A percentile compares a stretch with the other conserved stretches of the same genome.
These are phyloP conservation scores for Linnemannia schmuckeri DNA, from an alignment of 192 early-diverging fungal genomes.

Conservation along the genomic window DNA sequence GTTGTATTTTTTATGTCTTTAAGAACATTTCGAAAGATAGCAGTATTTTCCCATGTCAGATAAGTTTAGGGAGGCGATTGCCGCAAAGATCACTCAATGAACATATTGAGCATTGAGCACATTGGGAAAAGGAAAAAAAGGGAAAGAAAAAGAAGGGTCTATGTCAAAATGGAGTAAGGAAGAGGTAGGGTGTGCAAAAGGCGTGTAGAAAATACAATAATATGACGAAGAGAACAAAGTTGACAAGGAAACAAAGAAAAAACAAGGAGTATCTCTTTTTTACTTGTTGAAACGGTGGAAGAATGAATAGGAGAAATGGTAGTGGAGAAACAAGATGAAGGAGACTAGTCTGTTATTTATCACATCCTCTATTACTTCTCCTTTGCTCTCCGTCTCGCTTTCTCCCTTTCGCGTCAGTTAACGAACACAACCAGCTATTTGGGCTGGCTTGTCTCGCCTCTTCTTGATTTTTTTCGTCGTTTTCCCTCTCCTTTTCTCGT, in stretches of 20 bases:
- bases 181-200: background rate
- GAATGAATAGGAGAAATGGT: too few species aligned
- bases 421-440: background rate
- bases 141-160: background rate
- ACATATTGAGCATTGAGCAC: background rate
- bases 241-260: too few species aligned
- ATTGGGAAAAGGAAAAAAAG: background rate
- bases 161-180: background rate
- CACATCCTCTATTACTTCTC: background rate
- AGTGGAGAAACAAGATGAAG: too few species aligned
- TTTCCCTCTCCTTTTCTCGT: background rate
- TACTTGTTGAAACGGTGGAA: too few species aligned
- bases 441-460: background rate
- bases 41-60: background rate
- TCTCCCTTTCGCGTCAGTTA: background rate
- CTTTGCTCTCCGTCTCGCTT: background rate
- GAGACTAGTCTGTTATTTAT: too few species aligned
- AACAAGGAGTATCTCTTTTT: too few species aligned
- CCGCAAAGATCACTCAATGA: background rate
- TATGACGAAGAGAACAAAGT: too few species aligned
- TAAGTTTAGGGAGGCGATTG: background rate
- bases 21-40: background rate
- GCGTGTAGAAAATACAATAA: too few species aligned
- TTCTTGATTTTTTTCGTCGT: background rate
- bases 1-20: background rate